phyloP scores from a whole-genome alignment of 106 monocot species.

The Cymbidium sinense region DNA sequence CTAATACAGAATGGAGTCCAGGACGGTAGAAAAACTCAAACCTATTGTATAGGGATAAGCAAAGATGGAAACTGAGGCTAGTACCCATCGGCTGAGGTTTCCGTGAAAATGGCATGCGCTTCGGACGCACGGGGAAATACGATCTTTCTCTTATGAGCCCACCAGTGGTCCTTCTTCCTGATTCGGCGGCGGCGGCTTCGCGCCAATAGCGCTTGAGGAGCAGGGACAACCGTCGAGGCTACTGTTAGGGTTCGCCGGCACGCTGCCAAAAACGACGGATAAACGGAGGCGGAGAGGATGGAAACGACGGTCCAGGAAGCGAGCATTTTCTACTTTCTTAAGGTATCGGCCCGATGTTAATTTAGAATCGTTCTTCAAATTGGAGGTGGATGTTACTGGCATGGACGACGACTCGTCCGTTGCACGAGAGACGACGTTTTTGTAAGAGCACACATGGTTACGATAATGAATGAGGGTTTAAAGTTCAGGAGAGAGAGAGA shows the following conservation, averaged over 20 bases:
- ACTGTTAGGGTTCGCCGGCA: neutral
- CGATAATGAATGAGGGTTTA: no score
- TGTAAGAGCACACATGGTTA: no score
- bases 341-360: neutral
- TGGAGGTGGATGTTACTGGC: no score
- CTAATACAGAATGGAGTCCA: neutral
- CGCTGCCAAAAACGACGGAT: neutral
- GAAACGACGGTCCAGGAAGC: neutral
- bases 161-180: neutral
- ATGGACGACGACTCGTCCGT: no score
- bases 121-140: slow-evolving; percentile 4
- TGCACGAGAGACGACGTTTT: no score
- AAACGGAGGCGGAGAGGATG: neutral
- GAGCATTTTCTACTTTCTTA: neutral
- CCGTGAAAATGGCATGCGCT: neutral
- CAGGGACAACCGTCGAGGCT: no score
- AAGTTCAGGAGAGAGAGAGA: no score
- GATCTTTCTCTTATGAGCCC: slow-evolving; percentile 3
- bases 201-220: no score
- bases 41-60: neutral
- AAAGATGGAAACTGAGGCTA: neutral
- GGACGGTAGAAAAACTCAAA: neutral
- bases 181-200: neutral
- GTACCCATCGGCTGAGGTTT: neutral
- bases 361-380: no score